Percentiles rank a stretch among this genome's conserved stretches.
Evolutionary conservation across 2,329 filamentous ascomycete species (phyloP).

Genomic region (Verticillium dahliae): DNA sequence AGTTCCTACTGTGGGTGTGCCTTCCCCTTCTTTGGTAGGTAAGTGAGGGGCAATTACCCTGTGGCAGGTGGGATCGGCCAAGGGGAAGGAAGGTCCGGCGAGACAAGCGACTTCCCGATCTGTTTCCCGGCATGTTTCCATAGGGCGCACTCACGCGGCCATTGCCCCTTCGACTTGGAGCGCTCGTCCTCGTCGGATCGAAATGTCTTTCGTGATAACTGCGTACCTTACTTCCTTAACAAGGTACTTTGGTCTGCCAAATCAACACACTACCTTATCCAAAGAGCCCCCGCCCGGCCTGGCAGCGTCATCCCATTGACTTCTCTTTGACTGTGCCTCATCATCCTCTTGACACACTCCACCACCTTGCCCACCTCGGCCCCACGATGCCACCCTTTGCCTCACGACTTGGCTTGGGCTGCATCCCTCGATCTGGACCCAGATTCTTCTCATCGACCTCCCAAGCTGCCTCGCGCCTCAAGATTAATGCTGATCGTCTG

Average conservation of each 20-base stretch:
- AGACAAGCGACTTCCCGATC: background rate
- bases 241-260: too few relatives aligned
- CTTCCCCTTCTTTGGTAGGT: too few relatives aligned
- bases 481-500: slow-evolving; percentile 20
- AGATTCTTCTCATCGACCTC: background rate
- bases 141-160: background rate
- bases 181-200: too few relatives aligned
- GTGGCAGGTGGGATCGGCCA: background rate
- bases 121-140: background rate
- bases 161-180: too few relatives aligned
- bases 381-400: background rate
- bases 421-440: background rate
- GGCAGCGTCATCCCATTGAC: too few relatives aligned
- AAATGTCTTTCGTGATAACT: too few relatives aligned
- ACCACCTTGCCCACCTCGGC: too few relatives aligned
- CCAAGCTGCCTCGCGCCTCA: slow-evolving; percentile 9
- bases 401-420: background rate
- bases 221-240: too few relatives aligned
- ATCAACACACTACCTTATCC: too few relatives aligned
- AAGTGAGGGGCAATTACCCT: background rate
- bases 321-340: too few relatives aligned
- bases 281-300: too few relatives aligned
- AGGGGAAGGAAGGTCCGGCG: background rate
- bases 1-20: too few relatives aligned
- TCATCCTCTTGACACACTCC: background rate